Conservation (phyloP, 78 protist species). For the Diacronema lutheri region DNA sequence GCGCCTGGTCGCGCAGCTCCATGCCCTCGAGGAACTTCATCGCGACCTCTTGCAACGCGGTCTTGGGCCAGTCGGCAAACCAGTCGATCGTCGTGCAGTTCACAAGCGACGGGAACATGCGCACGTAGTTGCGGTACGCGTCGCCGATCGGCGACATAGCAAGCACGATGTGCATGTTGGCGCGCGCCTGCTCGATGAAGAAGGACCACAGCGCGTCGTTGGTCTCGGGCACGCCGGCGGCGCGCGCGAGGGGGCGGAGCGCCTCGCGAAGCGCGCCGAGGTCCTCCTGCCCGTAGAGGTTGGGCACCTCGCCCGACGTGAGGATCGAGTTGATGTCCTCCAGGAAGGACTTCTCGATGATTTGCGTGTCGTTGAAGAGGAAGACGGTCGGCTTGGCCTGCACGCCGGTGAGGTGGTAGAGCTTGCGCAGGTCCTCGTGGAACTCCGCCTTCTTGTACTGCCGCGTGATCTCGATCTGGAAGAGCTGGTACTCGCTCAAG, state of each 20-base stretch:
- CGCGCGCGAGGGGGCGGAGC: slow-evolving; percentile 28
- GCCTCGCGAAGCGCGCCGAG: slow-evolving; percentile 35
- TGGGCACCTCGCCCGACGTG: slow-evolving; percentile 82
- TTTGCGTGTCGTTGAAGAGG: slow-evolving; percentile 67
- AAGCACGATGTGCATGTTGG: slow-evolving; percentile 63
- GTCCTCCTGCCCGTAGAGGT: slow-evolving; percentile 63
- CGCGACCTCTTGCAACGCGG: slow-evolving; percentile 68
- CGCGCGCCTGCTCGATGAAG: slow-evolving; percentile 50
- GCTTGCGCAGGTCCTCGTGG: slow-evolving; percentile 60
- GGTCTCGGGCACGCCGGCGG: slow-evolving; percentile 18
- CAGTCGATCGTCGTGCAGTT: slow-evolving; percentile 84
- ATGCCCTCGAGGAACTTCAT: background rate
- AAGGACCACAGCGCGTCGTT: slow-evolving; percentile 30
- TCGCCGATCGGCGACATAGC: slow-evolving; percentile 71
- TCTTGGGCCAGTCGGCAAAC: slow-evolving; percentile 74
- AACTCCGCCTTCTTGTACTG: slow-evolving; percentile 57
- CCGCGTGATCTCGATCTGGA: slow-evolving; percentile 44
- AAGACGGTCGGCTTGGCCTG: slow-evolving; percentile 48
- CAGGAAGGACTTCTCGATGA: slow-evolving; percentile 56
- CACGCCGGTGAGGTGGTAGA: slow-evolving; percentile 60
- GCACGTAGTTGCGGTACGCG: slow-evolving; percentile 62
- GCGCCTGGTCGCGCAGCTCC: background rate
- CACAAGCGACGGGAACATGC: slow-evolving; percentile 85
- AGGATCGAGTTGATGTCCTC: slow-evolving; percentile 82
- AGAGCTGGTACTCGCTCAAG: background rate